phyloP scores from a whole-genome alignment of 106 monocot genomes.

The Amphibolis antarctica region DNA sequence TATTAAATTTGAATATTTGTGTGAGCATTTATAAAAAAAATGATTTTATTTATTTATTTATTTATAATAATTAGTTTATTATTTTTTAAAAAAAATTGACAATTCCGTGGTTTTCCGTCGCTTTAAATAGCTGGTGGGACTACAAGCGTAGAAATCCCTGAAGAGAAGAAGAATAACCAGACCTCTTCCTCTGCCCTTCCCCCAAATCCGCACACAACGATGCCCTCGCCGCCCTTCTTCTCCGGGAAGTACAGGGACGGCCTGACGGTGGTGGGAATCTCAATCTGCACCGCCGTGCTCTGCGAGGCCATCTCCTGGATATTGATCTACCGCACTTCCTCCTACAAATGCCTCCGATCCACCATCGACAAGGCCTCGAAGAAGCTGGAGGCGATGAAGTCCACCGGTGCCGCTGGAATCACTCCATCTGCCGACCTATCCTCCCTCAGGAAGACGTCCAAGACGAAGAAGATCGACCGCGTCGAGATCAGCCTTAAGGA shows the following conservation, averaged over 20 bases:
- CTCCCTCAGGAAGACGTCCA: slow-evolving; percentile 7
- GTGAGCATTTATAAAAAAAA: no score
- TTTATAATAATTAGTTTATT: no score
- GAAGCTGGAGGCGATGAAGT: slow-evolving; percentile 87
- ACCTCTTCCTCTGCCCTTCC: slow-evolving; percentile 10
- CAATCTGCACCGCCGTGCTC: slow-evolving; percentile 64
- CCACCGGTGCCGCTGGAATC: slow-evolving; percentile 4
- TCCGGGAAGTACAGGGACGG: slow-evolving; percentile 51
- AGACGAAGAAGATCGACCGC: slow-evolving; percentile 85
- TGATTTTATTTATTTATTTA: no score
- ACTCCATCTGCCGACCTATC: not conserved
- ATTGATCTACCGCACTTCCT: slow-evolving; percentile 92
- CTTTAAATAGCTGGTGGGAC: no score
- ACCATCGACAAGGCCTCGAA: slow-evolving; percentile 81
- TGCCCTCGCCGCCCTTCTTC: slow-evolving; percentile 20
- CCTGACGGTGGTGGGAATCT: slow-evolving; percentile 57
- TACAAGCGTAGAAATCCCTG: no score
- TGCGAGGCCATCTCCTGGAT: slow-evolving; percentile 95
- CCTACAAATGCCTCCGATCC: slow-evolving; percentile 87
- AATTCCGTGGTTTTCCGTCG: no score
- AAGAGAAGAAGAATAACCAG: no score
- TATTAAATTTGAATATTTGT: no score
- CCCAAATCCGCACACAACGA: slow-evolving; percentile 10
- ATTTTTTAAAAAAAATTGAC: no score
- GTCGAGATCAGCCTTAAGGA: slow-evolving; percentile 88